These are phyloP conservation scores for Leucocoprinus birnbaumii DNA, from an alignment of 768 basidiomycete genomes.

Conservation along the genomic window DNA sequence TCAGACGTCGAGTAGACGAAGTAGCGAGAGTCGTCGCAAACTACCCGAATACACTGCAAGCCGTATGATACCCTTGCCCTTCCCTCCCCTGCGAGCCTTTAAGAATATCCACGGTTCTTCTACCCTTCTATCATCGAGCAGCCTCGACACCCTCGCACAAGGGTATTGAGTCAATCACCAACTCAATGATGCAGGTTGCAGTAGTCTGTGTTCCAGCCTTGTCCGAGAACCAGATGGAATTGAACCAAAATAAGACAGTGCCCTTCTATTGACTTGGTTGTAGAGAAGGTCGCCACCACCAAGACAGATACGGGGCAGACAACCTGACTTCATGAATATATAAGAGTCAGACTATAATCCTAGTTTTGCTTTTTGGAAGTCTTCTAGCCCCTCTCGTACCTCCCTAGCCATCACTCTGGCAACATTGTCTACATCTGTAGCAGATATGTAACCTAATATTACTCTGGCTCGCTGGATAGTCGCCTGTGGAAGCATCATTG, in stretches of 20 bases:
- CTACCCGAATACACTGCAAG: slow-evolving; percentile 22
- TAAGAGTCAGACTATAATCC: slow-evolving; percentile 24
- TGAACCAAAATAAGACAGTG: slow-evolving; percentile 55
- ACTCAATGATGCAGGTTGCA: slow-evolving; percentile 10
- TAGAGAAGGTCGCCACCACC: slow-evolving; percentile 55
- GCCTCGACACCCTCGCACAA: background rate
- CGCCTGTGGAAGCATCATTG: slow-evolving; percentile 26
- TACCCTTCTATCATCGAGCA: slow-evolving; percentile 10
- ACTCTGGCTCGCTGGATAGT: slow-evolving; percentile 48
- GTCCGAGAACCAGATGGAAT: slow-evolving; percentile 13
- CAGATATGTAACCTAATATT: slow-evolving; percentile 66
- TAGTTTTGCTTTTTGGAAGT: slow-evolving; percentile 45
- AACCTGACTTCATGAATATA: slow-evolving; percentile 18
- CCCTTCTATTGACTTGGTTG: slow-evolving; percentile 86
- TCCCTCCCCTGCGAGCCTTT: background rate
- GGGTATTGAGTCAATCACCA: background rate
- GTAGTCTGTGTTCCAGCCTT: background rate
- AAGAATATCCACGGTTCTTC: background rate
- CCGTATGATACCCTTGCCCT: slow-evolving; percentile 9
- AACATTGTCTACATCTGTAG: slow-evolving; percentile 69
- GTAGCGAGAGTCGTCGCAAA: slow-evolving; percentile 60
- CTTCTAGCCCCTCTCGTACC: slow-evolving; percentile 49
- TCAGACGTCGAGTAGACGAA: slow-evolving; percentile 72
- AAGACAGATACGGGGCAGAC: slow-evolving; percentile 95
- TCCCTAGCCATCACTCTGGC: slow-evolving; percentile 79